Conservation (phyloP, 2,329 filamentous ascomycete genomes). For the Fusarium haematococcum region DNA sequence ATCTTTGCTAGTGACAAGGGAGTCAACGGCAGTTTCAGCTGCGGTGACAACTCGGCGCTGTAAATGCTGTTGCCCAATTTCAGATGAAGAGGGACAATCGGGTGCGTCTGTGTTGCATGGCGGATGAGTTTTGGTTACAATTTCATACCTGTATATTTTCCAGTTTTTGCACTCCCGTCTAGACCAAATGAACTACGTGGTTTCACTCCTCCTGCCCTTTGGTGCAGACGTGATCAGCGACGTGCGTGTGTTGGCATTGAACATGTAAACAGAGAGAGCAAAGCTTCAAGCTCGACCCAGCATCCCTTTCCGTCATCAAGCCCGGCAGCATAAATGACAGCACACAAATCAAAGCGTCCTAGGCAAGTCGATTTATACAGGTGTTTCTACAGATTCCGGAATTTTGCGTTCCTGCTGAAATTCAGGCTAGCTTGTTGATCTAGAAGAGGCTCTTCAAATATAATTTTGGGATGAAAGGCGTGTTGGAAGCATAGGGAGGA, state of each 20-base stretch:
- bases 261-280: background rate
- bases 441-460: background rate
- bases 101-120: background rate
- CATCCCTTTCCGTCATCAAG: background rate
- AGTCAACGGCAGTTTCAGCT: slow-evolving; percentile 21
- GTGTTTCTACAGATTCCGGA: too few species aligned
- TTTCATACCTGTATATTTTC: background rate
- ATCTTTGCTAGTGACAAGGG: slow-evolving; percentile 12
- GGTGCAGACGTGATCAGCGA: background rate
- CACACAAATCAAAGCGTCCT: background rate
- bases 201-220: background rate
- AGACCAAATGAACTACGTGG: background rate
- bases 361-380: background rate
- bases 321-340: background rate
- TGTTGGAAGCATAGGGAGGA: background rate
- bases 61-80: background rate
- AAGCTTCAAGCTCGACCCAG: background rate
- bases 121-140: background rate
- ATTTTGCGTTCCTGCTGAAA: too few species aligned
- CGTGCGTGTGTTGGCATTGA: background rate
- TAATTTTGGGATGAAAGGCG: background rate
- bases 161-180: too few species aligned
- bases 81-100: background rate
- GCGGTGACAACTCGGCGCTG: slow-evolving; percentile 14
- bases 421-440: background rate